Evolutionary conservation across 257 asterid species (phyloP).

Genomic region (Fraxinus cuspidata): DNA sequence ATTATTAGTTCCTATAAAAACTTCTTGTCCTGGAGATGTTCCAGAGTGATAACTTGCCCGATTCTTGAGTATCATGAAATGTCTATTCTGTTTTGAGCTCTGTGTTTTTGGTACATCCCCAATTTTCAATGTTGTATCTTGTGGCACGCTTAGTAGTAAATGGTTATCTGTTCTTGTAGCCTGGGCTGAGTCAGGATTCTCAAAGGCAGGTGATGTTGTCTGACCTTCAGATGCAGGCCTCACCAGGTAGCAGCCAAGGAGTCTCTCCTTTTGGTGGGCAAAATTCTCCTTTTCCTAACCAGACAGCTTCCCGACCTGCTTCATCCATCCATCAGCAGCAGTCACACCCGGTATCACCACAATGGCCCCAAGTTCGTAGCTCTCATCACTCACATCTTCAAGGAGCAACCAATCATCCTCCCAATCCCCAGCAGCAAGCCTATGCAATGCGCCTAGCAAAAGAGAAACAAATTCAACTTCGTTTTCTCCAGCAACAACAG

Average conservation of each 20-base stretch:
- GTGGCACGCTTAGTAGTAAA: not conserved
- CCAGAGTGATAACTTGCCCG: not conserved
- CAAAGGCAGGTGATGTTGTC: slow-evolving; percentile 66
- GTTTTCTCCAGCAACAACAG: not conserved
- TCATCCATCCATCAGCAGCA: slow-evolving; percentile 47
- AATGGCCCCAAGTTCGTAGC: slow-evolving; percentile 38
- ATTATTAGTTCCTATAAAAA: not conserved
- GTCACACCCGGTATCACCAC: slow-evolving; percentile 39
- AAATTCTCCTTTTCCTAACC: slow-evolving; percentile 43
- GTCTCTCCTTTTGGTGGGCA: slow-evolving; percentile 40
- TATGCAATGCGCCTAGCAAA: not conserved
- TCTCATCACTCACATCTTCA: slow-evolving; percentile 40
- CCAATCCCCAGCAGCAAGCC: slow-evolving; percentile 3
- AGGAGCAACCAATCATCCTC: slow-evolving; percentile 3
- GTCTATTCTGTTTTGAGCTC: slow-evolving; percentile 1
- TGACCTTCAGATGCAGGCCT: slow-evolving; percentile 60
- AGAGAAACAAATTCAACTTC: not conserved
- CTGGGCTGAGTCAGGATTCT: slow-evolving; percentile 63
- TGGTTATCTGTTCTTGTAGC: slow-evolving; percentile 40
- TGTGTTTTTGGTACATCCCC: slow-evolving; percentile 14
- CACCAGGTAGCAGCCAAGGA: slow-evolving; percentile 47
- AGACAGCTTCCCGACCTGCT: slow-evolving; percentile 46
- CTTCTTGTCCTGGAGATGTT: slow-evolving; percentile 7
- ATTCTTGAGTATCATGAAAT: slow-evolving; percentile 7
- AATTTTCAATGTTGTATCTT: slow-evolving; percentile 20